Evolutionary conservation across 495 filamentous ascomycete genomes (phyloP), one percentile per base, ranked within the genome.

Genomic region (Platismatia glauca): DNA sequence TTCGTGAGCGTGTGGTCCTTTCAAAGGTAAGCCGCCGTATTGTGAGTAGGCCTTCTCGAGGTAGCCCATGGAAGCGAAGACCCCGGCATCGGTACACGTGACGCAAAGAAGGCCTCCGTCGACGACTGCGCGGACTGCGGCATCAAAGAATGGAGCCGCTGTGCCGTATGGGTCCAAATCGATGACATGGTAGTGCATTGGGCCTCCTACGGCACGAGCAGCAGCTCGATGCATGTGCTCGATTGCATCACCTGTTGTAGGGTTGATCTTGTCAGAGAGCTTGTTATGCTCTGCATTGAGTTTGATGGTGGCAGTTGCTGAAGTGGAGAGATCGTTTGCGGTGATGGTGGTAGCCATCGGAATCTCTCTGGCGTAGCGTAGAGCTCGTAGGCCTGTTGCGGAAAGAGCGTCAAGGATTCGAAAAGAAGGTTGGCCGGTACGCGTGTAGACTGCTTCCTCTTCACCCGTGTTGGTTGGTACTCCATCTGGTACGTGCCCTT

Each of bases 161-260:
- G 89, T 90, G 22, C 94, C 94, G 70, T 97, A 99, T 0, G 94
- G 94, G 71, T 99, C 94, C 24, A 99, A 82, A 71, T 99, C 94
- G 63, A 99, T 95, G 38, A 97, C 90, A 68, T 97, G 86, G 74
- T 95, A 97, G 66, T 80, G 85, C n/a, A 64, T 62, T 16, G 56
- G 39, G 34, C 56, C 39, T n/a, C 34, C 58, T 18, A 24, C 11
- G 6, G 31, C 35, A 22, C 35, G 60, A 52, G 58, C 39, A 24
- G 57, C 55, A 39, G 46, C 65, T 41, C 74, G 76, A 70, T 96
- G 95, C 95, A 99, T 97, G 69, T 92, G 89, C n/a, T 83, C 82
- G 18, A 89, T 79, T 7, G 94, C 94, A 77, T 97, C 90, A 43
- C 86, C 87, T 41, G 82, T 82, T n/a, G 81, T 86, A 24, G 86